Evolutionary conservation across 176 grass and related monocot genomes (phyloP), one percentile per base, ranked within the genome.

Genomic region (Aegilops umbellulata): DNA sequence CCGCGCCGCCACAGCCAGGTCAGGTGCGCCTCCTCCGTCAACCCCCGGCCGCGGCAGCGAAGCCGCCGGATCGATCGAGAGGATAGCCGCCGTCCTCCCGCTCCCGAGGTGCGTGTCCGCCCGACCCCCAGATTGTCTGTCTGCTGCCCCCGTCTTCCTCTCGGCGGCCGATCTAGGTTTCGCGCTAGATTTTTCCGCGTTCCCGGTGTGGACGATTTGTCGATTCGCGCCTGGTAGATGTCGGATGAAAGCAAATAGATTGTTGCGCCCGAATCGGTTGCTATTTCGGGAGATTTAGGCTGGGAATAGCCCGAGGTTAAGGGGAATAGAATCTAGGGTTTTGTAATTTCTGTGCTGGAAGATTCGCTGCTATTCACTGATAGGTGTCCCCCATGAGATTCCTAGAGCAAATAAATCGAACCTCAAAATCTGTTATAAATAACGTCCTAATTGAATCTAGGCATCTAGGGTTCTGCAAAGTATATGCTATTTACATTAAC

Each of bases 41-140:
- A 38, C 77, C 60, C 14, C 3, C 7, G 9, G 4, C 9, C 31
- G 66, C 47, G 26, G 62, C 60, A 66, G 61, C 39, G 22, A 66
- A 57, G 53, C 70, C 39, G 20, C 58, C 46, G 71, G 38, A 65
- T 76, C 39, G 60, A 65, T 76, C 39, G 57, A 49, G 3, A 4
- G 4, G 70, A 11, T 8, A 2, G 58, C 69, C 24, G 19, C 38
- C 39, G 34, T 20, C 49, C 71, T 23, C 65, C 60, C 5, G 60
- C 82, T 65, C 41, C 46, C 27, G 72, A 76, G 71, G 82, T 84
- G 25, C 39, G 72, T 84, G 34, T 22, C 16, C 7, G 25, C 58
- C 26, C 71, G 14, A 25, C 15, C 71, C 60, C 58, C 47, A 73
- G 32, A 19, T 60, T 58, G 19, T 2, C 19, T 57, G 17, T 1